These are phyloP conservation scores for Ceratonia siliqua DNA, from an alignment of 306 rosid genomes.

Conservation along the genomic window DNA sequence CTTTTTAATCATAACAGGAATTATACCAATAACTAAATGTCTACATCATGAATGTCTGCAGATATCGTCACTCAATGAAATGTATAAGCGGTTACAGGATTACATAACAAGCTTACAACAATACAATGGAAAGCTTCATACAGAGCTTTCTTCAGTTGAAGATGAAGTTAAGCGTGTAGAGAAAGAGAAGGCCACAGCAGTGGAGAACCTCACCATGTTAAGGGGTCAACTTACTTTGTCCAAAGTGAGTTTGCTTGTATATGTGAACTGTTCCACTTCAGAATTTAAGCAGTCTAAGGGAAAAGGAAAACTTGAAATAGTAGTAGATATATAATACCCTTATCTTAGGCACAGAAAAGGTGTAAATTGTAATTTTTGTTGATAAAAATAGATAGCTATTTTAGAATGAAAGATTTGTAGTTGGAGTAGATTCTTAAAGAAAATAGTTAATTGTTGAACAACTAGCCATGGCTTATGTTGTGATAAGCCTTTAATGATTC, in stretches of 20 bases:
- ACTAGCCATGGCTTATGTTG: not conserved
- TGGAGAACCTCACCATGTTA: constrained; percentile 69
- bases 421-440: constrained; percentile 10
- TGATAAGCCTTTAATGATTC: not conserved
- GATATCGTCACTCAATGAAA: constrained; percentile 91
- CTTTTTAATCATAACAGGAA: not conserved
- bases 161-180: constrained; percentile 87
- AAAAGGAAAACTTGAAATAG: not conserved
- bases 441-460: not conserved
- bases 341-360: not conserved
- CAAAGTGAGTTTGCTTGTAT: constrained; percentile 59
- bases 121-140: constrained; percentile 93
- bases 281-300: not conserved
- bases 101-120: constrained; percentile 94
- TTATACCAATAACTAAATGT: constrained; percentile 4
- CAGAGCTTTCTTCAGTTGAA: constrained; percentile 86
- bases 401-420: not conserved
- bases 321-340: not conserved
- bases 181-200: constrained; percentile 75
- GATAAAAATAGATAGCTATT: not conserved
- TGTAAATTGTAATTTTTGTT: constrained; percentile 8
- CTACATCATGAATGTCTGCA: constrained; percentile 43
- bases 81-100: constrained; percentile 95
- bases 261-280: constrained; percentile 15
- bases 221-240: constrained; percentile 82